Conservation (phyloP, 1,284 basidiomycete genomes). For the Leccinum insolens region DNA sequence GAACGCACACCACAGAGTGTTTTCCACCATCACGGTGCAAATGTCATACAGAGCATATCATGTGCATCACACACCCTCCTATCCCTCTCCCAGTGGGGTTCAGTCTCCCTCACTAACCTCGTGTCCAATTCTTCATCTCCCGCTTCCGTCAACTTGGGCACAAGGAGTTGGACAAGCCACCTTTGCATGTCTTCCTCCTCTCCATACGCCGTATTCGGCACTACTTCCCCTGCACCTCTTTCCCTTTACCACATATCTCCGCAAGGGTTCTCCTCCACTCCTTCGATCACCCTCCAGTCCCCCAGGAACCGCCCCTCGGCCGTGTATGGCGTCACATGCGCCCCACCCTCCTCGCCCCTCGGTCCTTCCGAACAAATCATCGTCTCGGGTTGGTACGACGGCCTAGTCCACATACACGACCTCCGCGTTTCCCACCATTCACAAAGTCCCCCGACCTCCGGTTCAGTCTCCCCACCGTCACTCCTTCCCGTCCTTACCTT, state of each 20-base stretch:
- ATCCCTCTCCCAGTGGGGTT: conserved; percentile 59
- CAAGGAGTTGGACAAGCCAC: conserved; percentile 62
- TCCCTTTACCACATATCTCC: conserved; percentile 55
- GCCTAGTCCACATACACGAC: conserved; percentile 69
- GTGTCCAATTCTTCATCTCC: conserved; percentile 29
- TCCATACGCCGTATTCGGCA: conserved; percentile 70
- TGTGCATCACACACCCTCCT: conserved; percentile 47
- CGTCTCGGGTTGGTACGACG: conserved; percentile 82
- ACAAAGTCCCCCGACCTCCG: neutral
- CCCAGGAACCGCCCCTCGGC: conserved; percentile 41
- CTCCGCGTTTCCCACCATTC: conserved; percentile 50
- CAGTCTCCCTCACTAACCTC: conserved; percentile 46
- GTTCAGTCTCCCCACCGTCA: conserved; percentile 24
- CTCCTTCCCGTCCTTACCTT: conserved; percentile 60
- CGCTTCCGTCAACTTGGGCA: conserved; percentile 44
- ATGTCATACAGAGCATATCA: conserved; percentile 57
- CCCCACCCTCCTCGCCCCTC: conserved; percentile 61
- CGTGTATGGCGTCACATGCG: conserved; percentile 68
- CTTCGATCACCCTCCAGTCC: conserved; percentile 51
- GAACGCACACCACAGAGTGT: conserved; percentile 14
- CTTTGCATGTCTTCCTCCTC: conserved; percentile 51
- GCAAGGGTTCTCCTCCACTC: conserved; percentile 44
- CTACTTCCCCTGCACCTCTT: conserved; percentile 59
- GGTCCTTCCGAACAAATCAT: conserved; percentile 70
- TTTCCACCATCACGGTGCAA: conserved; percentile 39